These are phyloP conservation scores for Pseudozyma sp. DNA, from an alignment of 1,284 basidiomycete genomes.

Conservation along the genomic window DNA sequence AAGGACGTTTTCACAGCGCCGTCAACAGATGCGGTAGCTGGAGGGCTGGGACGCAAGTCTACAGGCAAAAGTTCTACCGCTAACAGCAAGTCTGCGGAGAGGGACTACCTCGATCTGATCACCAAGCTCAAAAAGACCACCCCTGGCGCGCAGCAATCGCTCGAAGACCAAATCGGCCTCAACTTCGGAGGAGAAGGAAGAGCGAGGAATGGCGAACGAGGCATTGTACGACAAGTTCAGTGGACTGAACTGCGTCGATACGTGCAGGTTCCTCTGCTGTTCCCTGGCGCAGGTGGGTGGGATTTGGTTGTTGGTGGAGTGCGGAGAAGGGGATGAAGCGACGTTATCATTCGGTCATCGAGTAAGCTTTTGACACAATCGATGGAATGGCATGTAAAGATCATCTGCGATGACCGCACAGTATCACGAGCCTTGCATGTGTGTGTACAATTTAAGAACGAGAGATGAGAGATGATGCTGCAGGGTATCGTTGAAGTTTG, in stretches of 20 bases:
- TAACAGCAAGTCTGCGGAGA: conserved; percentile 1
- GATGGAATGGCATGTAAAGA: background rate
- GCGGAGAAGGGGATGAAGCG: conserved; percentile 11
- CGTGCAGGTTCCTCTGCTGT: conserved; percentile 28
- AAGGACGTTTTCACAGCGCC: conserved; percentile 1
- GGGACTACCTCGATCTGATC: conserved; percentile 19
- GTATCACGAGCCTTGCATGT: no score
- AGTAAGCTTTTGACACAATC: background rate
- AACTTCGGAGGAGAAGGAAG: background rate
- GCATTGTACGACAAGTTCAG: conserved; percentile 37
- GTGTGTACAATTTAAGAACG: background rate
- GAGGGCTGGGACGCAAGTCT: background rate
- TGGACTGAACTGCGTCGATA: conserved; percentile 48
- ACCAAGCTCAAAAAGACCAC: conserved; percentile 5
- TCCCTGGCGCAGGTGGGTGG: conserved; percentile 23
- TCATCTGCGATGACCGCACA: no score
- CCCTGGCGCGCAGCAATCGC: no score
- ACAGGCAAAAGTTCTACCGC: background rate
- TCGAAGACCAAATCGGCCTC: no score
- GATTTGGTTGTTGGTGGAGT: conserved; percentile 44
- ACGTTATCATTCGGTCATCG: no score
- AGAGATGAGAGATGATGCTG: background rate
- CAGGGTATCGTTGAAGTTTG: no score
- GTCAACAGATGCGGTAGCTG: background rate
- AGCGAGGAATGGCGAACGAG: background rate